Evolutionary conservation across 345 rosid genomes (phyloP).

Genomic region (Ailanthus altissimus): DNA sequence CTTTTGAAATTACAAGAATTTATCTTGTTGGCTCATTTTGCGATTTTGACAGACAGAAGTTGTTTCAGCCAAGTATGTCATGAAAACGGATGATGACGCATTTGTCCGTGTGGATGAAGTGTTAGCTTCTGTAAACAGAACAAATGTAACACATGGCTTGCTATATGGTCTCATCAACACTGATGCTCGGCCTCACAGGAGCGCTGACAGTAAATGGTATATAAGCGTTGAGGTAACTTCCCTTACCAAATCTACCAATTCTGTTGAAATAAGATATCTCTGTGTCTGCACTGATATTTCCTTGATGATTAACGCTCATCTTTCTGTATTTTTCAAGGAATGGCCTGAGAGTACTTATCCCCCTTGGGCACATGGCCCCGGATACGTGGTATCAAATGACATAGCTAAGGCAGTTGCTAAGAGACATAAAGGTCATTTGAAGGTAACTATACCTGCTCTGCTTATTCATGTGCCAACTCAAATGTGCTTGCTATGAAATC

Average conservation of each 20-base stretch:
- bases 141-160: conserved; percentile 33
- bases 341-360: conserved; percentile 40
- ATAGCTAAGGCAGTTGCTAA: conserved; percentile 32
- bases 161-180: conserved; percentile 42
- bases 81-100: conserved; percentile 51
- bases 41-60: conserved; percentile 39
- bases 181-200: conserved; percentile 42
- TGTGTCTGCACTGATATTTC: background rate
- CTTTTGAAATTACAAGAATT: background rate
- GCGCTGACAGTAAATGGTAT: conserved; percentile 44
- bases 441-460: conserved; percentile 19
- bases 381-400: conserved; percentile 42
- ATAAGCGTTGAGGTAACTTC: conserved; percentile 37
- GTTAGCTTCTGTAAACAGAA: conserved; percentile 32
- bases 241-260: background rate
- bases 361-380: conserved; percentile 46
- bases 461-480: background rate
- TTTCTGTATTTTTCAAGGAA: conserved; percentile 31
- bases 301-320: background rate
- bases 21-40: conserved; percentile 18
- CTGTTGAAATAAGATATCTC: background rate
- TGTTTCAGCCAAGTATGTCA: conserved; percentile 42
- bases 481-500: background rate
- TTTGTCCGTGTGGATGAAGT: conserved; percentile 48
- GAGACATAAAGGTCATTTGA: conserved; percentile 27